These are phyloP conservation scores for Aspergillus eucalypticola DNA, from an alignment of 2,329 filamentous ascomycete genomes.

Conservation along the genomic window DNA sequence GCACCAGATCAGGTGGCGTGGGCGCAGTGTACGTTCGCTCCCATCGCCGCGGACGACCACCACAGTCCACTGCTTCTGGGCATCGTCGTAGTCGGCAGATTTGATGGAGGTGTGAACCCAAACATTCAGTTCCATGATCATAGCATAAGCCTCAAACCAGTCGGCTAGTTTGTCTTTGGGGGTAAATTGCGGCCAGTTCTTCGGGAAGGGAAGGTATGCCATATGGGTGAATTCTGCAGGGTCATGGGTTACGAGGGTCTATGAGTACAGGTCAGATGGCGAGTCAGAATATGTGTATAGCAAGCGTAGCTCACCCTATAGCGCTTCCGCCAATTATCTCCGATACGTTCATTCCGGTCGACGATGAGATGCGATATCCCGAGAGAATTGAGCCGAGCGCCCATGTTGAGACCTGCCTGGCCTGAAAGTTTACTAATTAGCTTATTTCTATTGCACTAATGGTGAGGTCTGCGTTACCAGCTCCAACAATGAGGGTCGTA, in stretches of 20 bases:
- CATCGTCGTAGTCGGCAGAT: conserved; percentile 43
- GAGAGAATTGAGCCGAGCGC: conserved; percentile 44
- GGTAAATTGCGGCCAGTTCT: conserved; percentile 47
- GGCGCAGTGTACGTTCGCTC: conserved; percentile 32
- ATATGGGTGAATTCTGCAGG: conserved; percentile 44
- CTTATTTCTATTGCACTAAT: not conserved
- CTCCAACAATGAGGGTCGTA: conserved; percentile 45
- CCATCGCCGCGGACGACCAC: conserved; percentile 29
- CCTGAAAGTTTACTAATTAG: conserved; percentile 26
- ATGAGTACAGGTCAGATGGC: not conserved
- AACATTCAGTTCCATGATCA: conserved; percentile 53
- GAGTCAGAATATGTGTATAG: not conserved
- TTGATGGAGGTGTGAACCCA: conserved; percentile 45
- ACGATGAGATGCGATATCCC: conserved; percentile 46
- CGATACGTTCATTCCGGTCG: conserved; percentile 48
- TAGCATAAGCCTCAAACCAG: conserved; percentile 53
- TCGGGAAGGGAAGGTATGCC: conserved; percentile 43
- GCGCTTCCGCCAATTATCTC: conserved; percentile 54
- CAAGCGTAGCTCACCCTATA: conserved; percentile 40
- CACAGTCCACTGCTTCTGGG: conserved; percentile 42
- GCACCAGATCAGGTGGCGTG: conserved; percentile 52
- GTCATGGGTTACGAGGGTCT: conserved; percentile 44
- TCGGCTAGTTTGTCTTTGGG: conserved; percentile 51
- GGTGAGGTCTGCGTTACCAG: conserved; percentile 27
- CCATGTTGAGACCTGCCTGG: conserved; percentile 46